These are phyloP conservation scores for Phylloporus arenicola DNA, from an alignment of 768 basidiomycete genomes.

Conservation along the genomic window DNA sequence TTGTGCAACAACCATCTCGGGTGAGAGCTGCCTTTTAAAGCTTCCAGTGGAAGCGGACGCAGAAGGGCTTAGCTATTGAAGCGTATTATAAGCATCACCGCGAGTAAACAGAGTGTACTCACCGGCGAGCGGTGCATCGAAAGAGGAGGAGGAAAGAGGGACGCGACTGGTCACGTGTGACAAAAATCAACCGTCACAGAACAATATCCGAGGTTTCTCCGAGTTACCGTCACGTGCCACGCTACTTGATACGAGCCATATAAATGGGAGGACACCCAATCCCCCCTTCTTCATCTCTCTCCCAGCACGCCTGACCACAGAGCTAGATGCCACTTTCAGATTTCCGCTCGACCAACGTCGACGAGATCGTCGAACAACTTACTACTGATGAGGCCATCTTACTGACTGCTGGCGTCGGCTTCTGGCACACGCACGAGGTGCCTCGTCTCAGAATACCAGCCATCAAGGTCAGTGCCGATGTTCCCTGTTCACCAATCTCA, in stretches of 20 bases:
- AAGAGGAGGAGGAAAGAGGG: neutral
- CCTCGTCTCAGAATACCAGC: conserved; percentile 66
- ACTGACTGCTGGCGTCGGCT: conserved; percentile 68
- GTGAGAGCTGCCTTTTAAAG: conserved; percentile 19
- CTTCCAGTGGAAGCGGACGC: conserved; percentile 17
- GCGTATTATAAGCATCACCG: neutral
- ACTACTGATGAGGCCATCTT: conserved; percentile 71
- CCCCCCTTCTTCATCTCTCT: conserved; percentile 5
- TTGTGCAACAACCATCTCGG: conserved; percentile 9
- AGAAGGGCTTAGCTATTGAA: conserved; percentile 8
- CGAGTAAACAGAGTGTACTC: neutral
- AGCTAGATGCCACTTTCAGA: conserved; percentile 58
- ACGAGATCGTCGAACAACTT: conserved; percentile 57
- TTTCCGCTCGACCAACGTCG: conserved; percentile 59
- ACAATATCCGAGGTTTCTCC: neutral
- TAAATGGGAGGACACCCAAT: neutral
- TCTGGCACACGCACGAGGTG: conserved; percentile 68
- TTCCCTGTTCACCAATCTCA: conserved; percentile 9
- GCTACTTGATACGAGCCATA: neutral
- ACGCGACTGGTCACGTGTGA: conserved; percentile 22
- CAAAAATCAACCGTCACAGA: conserved; percentile 14
- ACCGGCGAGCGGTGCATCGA: conserved; percentile 18
- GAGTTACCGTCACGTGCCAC: conserved; percentile 18
- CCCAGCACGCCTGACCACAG: neutral
- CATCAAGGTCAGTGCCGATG: conserved; percentile 43